phyloP scores from a whole-genome alignment of 129 eudicot species.

The Chrysanthemum makinoi region DNA sequence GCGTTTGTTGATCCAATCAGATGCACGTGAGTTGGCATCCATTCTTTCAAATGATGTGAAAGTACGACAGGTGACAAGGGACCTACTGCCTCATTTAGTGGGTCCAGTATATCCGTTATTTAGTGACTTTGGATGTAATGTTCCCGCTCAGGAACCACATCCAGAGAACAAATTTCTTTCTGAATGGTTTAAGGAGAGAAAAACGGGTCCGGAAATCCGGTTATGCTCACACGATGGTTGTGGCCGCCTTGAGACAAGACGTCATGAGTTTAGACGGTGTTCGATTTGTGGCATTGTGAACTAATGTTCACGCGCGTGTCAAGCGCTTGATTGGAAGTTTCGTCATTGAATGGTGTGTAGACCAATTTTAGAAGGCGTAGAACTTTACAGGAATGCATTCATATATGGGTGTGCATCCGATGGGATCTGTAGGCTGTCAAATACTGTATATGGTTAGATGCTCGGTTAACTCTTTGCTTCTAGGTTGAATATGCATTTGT shows the following conservation, averaged over 20 bases:
- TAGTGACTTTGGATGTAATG: constrained; percentile 79
- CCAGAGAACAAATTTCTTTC: constrained; percentile 60
- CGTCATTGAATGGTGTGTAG: constrained; percentile 67
- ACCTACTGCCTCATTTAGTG: constrained; percentile 36
- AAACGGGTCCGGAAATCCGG: constrained; percentile 46
- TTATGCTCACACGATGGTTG: constrained; percentile 66
- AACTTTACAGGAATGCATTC: no score
- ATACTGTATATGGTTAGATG: no score
- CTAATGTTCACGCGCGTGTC: constrained; percentile 83
- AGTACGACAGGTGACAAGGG: constrained; percentile 56
- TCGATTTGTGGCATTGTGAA: constrained; percentile 75
- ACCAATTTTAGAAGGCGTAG: constrained; percentile 6
- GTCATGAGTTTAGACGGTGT: constrained; percentile 74
- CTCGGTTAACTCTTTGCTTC: no score
- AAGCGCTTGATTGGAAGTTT: constrained; percentile 74
- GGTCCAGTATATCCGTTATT: constrained; percentile 55
- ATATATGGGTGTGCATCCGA: no score
- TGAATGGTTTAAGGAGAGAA: constrained; percentile 56
- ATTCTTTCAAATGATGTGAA: constrained; percentile 37
- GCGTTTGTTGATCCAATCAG: constrained; percentile 74
- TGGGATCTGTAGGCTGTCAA: no score
- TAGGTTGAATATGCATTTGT: no score
- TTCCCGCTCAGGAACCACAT: constrained; percentile 65
- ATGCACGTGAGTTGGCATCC: constrained; percentile 81
- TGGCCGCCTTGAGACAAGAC: constrained; percentile 71